Evolutionary conservation across 2,329 filamentous ascomycete genomes (phyloP), one percentile per base, ranked within the genome.

Genomic region (Ophiostoma piceae): DNA sequence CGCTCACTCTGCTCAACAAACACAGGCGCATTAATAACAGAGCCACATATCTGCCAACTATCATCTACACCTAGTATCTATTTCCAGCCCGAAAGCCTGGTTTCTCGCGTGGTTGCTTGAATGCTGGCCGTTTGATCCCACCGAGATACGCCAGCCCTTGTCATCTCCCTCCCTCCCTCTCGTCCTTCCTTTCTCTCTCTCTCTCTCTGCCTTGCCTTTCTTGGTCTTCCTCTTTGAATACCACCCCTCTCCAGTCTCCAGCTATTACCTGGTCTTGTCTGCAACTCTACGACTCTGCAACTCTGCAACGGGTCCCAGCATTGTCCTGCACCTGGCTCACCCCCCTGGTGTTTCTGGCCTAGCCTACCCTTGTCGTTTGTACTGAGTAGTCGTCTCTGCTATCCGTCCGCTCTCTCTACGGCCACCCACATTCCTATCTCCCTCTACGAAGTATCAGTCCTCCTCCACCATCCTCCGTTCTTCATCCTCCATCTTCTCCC

Each of bases 311-410:
- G 57, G 57, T 32, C 57, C 57, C 60, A 65, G 51, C 62, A 62
- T 68, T 54, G 67, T 67, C 64, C 29, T 68, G 14, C 26, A 62
- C 57, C 57, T 62, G 57, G 26, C n/a, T 57, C 62, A 37, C 47
- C 62, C 62, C 62, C 22, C 60, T 62, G 47, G 65, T 35, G 41
- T 67, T 69, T 65, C 65, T 62, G 66, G 51, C 26, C 43, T 65
- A 37, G 35, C 37, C 26, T 67, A 65, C 62, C 26, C 66, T 65
- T 66, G 68, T 41, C 62, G 62, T 66, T 57, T 43, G 39, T 22
- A 8, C 54, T 29, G 4, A 39, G 37, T 67, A n/a, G 43, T 69
- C 19, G 35, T 29, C 26, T 39, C 43, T 62, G 32, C 22, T 54
- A 12, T n/a, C 26, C 26, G 26, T 29, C 26, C 2, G 26, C 26